Evolutionary conservation across 2,329 filamentous ascomycete species (phyloP).

Genomic region (Periglandula ipomoeae): DNA sequence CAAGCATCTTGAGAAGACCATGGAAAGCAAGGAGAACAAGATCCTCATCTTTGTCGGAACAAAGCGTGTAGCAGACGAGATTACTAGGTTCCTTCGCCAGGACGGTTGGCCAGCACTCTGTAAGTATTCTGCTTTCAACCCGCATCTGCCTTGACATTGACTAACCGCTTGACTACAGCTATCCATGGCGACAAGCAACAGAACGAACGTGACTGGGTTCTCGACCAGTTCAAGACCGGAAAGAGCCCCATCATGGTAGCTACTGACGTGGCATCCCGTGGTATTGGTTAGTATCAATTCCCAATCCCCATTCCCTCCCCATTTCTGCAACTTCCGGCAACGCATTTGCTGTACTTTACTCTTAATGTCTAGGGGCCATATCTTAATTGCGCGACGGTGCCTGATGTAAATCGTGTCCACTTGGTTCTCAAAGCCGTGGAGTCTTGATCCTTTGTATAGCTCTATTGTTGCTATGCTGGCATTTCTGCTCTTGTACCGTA

Average conservation of each 20-base stretch:
- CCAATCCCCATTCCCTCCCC: conserved; percentile 34
- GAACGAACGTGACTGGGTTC: conserved; percentile 98
- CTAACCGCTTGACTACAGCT: conserved; percentile 40
- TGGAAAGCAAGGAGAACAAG: conserved; percentile 95
- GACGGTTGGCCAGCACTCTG: conserved; percentile 96
- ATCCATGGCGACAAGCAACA: conserved; percentile 99
- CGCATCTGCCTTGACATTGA: conserved; percentile 25
- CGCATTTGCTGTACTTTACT: conserved; percentile 70
- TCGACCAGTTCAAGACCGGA: conserved; percentile 98
- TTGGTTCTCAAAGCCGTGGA: conserved; percentile 70
- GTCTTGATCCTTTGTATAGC: conserved; percentile 61
- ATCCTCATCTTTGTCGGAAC: conserved; percentile 87
- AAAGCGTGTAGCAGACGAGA: conserved; percentile 95
- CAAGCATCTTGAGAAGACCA: conserved; percentile 94
- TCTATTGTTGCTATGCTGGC: conserved; percentile 57
- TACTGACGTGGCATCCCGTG: conserved; percentile 98
- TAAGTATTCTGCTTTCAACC: conserved; percentile 42
- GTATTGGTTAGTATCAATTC: conserved; percentile 91
- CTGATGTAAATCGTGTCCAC: conserved; percentile 74
- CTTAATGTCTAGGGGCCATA: conserved; percentile 72
- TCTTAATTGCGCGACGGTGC: conserved; percentile 85
- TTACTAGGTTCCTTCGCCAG: conserved; percentile 92
- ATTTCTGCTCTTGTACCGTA: conserved; percentile 64
- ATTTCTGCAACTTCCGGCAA: conserved; percentile 48
- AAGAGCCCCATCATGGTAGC: conserved; percentile 99